phyloP scores from a whole-genome alignment of 768 basidiomycete genomes.

The Serendipita sp. region DNA sequence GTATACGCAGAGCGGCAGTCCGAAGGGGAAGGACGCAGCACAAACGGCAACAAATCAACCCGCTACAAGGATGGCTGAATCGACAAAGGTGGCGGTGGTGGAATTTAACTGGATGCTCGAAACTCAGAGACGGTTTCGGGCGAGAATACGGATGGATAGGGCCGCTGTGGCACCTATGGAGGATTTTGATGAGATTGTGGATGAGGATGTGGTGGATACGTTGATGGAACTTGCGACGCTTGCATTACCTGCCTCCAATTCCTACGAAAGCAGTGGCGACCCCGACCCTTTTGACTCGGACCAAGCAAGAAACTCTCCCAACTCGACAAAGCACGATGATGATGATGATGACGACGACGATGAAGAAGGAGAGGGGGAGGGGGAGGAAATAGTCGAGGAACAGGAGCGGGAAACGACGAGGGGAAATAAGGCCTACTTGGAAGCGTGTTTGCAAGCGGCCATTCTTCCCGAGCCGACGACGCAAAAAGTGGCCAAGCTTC shows the following conservation, averaged over 20 bases:
- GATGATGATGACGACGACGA: too few species aligned
- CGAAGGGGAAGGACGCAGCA: too few species aligned
- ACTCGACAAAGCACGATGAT: too few species aligned
- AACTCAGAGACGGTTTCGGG: neutral
- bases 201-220: slow-evolving; percentile 1
- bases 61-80: too few species aligned
- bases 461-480: neutral
- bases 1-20: too few species aligned
- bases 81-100: neutral
- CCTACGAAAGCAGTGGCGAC: too few species aligned
- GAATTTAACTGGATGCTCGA: neutral
- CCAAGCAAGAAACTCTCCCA: too few species aligned
- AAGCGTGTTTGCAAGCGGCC: neutral
- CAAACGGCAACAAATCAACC: too few species aligned
- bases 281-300: too few species aligned
- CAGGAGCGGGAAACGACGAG: too few species aligned
- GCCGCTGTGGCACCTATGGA: neutral
- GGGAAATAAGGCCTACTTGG: neutral
- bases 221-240: neutral
- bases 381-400: too few species aligned
- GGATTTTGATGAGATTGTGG: neutral
- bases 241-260: neutral
- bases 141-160: neutral
- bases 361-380: too few species aligned
- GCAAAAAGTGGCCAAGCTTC: neutral